Base-by-base conservation (phyloP, 2,329 filamentous ascomycete species). In the Cercospora sesami region DNA sequence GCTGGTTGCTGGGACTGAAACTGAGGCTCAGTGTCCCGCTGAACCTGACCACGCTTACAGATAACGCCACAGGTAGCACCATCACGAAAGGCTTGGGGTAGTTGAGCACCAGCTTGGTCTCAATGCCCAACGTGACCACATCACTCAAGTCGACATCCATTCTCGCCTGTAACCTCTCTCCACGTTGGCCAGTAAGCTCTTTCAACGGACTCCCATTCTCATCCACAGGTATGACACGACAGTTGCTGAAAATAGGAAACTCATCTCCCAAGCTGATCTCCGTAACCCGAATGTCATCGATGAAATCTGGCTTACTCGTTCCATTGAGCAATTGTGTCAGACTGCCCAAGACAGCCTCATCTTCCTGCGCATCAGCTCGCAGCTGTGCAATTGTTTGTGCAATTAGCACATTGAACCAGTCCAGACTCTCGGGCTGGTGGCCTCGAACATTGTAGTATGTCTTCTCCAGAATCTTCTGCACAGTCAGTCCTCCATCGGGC, bases 191-290 rank as follows among this genome's bases (percentile, higher is more conserved):
- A 16, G 73, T 77, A 6, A 79, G 70, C 77, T 72, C 79, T 73
- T 74, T 78, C 18, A 83, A 85, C 39, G 90, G 81, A 55, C 82
- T 79, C 0, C 90, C 91, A 79, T 94, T 90, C 73, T 94, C 91
- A 74, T 92, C 90, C 0, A 97, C 92, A 2, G 94, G 93, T 69
- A 97, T 97, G 65, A 99, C 91, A 68, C 95, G 89, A 77, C 95
- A 98, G 79, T 99, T 99, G 83, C 94, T 97, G 80, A 99, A 96
- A 63, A 99, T 99, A 30, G 95, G 95, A 72, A 98, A 99, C 75
- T 99, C 95, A 75, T 99, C 95, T 31, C 95, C 95, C 4, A 99
- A 84, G 61, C 91, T 96, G 68, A 99, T 89, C 80, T 99, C 94
- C 2, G 94, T 97, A 64, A 99, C 92, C 28, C 90, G 90, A 70